Base-by-base conservation (phyloP, 2,329 filamentous ascomycete species). In the Phialocephala sp. region DNA sequence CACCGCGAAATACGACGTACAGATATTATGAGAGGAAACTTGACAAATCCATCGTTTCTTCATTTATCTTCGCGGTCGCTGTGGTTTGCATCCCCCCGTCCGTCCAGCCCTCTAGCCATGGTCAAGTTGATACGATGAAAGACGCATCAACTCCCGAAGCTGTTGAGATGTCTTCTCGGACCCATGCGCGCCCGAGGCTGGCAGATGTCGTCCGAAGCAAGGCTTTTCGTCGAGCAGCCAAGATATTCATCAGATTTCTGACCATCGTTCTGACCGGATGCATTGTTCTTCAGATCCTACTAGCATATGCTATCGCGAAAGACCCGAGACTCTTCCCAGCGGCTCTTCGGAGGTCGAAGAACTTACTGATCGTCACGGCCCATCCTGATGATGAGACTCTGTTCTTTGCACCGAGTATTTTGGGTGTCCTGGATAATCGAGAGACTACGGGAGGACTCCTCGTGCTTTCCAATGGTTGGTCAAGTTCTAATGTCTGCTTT, bases 281-380 rank as follows among this genome's bases (percentile, higher is more conserved):
- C 20, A 50, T 79, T n/a, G 12, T 77, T 12, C 68, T 79, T 43
- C 78, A 79, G 70, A 74, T 77, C 65, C 43, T 77, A 11, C 66
- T 80, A 12, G 79, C 76, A 22, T 80, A 79, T 59, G 22, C 75
- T 6, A 71, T 80, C 11, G 77, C 76, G 20, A 71, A 72, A 39
- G 77, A 79, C 65, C 76, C 77, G 18, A 70, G 78, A 6, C 70
- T 80, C 56, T 73, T 80, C 1, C 78, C 79, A 8, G 69, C 73
- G 0, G 75, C 76, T 50, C 74, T 80, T 20, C 72, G 75, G 14
- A 66, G 67, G 58, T 75, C 78, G 15, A 76, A 74, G 47, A 63
- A 79, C 66, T 66, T 80, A 4, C 65, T 80, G 27, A 71, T 80
- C 37, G 77, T 80, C 14, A 80, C 78, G 14, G 78, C 79, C 71